A percentile compares a stretch with the other conserved stretches of the same genome.
These are phyloP conservation scores for Laburnicola sp. DNA, from an alignment of 2,329 filamentous ascomycete species.

Conservation along the genomic window DNA sequence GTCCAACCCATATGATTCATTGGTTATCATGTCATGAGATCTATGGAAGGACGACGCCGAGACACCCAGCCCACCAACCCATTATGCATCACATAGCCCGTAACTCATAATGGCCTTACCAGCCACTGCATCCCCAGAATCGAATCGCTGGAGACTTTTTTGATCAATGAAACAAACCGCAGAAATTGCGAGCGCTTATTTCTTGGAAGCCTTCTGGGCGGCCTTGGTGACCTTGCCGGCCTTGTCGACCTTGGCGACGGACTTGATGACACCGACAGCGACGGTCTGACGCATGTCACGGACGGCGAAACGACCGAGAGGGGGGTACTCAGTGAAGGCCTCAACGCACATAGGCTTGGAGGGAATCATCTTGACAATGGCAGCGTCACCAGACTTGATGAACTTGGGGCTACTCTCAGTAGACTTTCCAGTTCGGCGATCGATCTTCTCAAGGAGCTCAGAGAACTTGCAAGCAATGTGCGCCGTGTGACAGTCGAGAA, in stretches of 20 bases:
- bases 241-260: slow-evolving; percentile 53
- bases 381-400: slow-evolving; percentile 99
- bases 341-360: slow-evolving; percentile 99
- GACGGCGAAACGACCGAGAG: slow-evolving; percentile 99
- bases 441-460: slow-evolving; percentile 99
- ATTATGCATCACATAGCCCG: slow-evolving; percentile 44
- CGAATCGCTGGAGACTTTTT: slow-evolving; percentile 37
- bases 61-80: slow-evolving; percentile 36
- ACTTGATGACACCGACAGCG: slow-evolving; percentile 93
- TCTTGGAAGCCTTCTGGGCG: slow-evolving; percentile 48
- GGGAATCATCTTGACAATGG: slow-evolving; percentile 99
- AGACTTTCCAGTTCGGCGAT: slow-evolving; percentile 99
- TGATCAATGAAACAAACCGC: slow-evolving; percentile 40
- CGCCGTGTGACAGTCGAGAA: slow-evolving; percentile 99
- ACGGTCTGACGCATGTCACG: slow-evolving; percentile 89
- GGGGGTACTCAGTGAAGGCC: slow-evolving; percentile 99
- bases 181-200: slow-evolving; percentile 42
- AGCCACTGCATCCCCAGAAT: slow-evolving; percentile 44
- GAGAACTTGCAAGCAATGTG: slow-evolving; percentile 99
- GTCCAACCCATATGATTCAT: slow-evolving; percentile 43
- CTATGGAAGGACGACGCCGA: slow-evolving; percentile 46
- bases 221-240: slow-evolving; percentile 58
- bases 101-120: slow-evolving; percentile 44
- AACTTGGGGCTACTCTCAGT: slow-evolving; percentile 93
- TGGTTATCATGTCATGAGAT: slow-evolving; percentile 46